Evolutionary conservation across 768 basidiomycete genomes (phyloP).

Genomic region (Candolleomyces aberdarensis): DNA sequence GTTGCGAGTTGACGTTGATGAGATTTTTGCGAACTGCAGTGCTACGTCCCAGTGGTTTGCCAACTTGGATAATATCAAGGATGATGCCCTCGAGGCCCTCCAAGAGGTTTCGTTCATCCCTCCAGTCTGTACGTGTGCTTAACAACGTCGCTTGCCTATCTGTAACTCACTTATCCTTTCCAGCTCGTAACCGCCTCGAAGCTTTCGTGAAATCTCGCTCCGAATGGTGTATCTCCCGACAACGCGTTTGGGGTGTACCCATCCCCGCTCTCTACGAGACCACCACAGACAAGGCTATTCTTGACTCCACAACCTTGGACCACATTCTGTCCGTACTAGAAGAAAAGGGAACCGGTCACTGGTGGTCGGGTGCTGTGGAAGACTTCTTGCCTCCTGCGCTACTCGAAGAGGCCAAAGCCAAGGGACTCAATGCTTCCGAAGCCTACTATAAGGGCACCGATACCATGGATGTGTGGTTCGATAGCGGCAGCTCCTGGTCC

Average conservation of each 20-base stretch:
- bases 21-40: constrained; percentile 31
- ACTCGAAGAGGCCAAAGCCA: constrained; percentile 35
- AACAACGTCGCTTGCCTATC: neutral
- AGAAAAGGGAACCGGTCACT: constrained; percentile 71
- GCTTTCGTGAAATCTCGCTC: constrained; percentile 84
- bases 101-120: constrained; percentile 75
- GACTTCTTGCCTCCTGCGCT: constrained; percentile 76
- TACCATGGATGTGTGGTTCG: constrained; percentile 99
- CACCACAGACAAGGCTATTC: constrained; percentile 57
- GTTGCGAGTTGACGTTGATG: neutral
- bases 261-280: constrained; percentile 83
- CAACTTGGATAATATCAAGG: constrained; percentile 82
- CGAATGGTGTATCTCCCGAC: constrained; percentile 99
- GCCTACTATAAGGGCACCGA: constrained; percentile 81
- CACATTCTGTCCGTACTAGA: constrained; percentile 79
- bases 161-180: neutral
- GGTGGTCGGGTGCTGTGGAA: constrained; percentile 87
- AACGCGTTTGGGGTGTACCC: constrained; percentile 96
- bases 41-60: constrained; percentile 99
- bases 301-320: constrained; percentile 60
- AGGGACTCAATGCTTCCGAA: constrained; percentile 23
- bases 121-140: constrained; percentile 49
- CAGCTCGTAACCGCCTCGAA: constrained; percentile 86
- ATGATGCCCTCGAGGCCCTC: constrained; percentile 66
- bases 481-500: constrained; percentile 94